Conservation (phyloP, 2,329 filamentous ascomycete genomes). For the Sclerotinia glacialis region DNA sequence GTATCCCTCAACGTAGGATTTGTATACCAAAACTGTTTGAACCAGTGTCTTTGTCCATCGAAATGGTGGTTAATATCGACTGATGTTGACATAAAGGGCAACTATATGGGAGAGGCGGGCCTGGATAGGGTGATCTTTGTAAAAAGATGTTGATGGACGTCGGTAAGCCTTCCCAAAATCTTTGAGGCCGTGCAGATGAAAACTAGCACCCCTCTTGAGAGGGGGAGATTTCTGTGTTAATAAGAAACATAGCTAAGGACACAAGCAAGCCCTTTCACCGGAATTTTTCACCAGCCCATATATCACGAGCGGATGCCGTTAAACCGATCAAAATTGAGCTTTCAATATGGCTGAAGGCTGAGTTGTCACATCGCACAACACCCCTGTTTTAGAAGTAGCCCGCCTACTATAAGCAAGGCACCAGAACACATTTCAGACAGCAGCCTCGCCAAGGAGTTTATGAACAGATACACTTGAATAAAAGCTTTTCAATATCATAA, state of each 20-base stretch:
- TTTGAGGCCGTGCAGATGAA: neutral
- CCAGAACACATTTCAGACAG: neutral
- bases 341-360: conserved; percentile 10
- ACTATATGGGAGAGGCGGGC: neutral
- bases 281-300: neutral
- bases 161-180: neutral
- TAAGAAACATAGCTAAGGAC: neutral
- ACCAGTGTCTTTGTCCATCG: conserved; percentile 18
- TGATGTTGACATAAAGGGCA: neutral
- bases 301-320: conserved; percentile 1
- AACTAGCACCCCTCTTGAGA: neutral
- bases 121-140: neutral
- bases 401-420: neutral
- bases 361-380: neutral
- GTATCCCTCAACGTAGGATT: conserved; percentile 19
- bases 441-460: conserved; percentile 1
- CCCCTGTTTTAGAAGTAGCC: neutral
- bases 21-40: conserved; percentile 13
- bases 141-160: neutral
- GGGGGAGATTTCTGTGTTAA: neutral
- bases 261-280: neutral
- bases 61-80: conserved; percentile 22
- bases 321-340: neutral
- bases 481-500: neutral
- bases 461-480: no score